Conservation (phyloP, 495 filamentous ascomycete species). For the Penicillium desertorum region DNA sequence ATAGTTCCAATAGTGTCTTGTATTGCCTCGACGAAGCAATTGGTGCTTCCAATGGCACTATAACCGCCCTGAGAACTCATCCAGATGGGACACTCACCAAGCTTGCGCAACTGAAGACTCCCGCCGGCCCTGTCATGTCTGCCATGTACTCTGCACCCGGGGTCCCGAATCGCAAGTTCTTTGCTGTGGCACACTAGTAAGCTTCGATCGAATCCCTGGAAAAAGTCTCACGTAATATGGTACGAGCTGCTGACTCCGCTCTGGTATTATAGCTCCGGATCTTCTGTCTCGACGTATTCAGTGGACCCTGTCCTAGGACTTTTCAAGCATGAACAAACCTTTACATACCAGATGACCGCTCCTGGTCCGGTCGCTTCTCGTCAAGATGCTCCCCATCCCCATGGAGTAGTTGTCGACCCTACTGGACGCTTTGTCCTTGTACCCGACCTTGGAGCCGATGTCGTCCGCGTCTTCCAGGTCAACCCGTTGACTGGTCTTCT, state of each 20-base stretch:
- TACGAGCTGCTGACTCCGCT: too few species aligned
- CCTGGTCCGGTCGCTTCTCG: constrained; percentile 48
- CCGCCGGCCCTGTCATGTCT: constrained; percentile 23
- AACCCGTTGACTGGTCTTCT: constrained; percentile 27
- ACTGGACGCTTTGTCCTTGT: constrained; percentile 57
- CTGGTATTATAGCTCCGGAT: constrained; percentile 14
- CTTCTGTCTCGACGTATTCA: constrained; percentile 22
- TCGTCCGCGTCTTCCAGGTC: constrained; percentile 57
- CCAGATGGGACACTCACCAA: constrained; percentile 17
- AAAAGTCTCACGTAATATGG: not conserved
- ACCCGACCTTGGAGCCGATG: constrained; percentile 65
- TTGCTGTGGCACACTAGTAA: constrained; percentile 37
- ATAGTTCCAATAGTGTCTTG: constrained; percentile 12
- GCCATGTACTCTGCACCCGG: constrained; percentile 17
- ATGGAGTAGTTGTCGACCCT: constrained; percentile 61
- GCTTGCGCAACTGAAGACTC: constrained; percentile 14
- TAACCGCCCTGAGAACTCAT: constrained; percentile 19
- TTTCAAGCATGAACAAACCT: constrained; percentile 39
- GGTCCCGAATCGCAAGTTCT: constrained; percentile 10
- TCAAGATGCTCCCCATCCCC: constrained; percentile 62
- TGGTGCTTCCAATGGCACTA: constrained; percentile 18
- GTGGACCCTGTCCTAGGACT: constrained; percentile 12
- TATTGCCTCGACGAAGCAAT: constrained; percentile 26
- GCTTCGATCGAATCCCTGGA: constrained; percentile 1
- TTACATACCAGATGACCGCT: constrained; percentile 44